Evolutionary conservation across 805 yeast species (phyloP).

Genomic region (Candida gorgasii): DNA sequence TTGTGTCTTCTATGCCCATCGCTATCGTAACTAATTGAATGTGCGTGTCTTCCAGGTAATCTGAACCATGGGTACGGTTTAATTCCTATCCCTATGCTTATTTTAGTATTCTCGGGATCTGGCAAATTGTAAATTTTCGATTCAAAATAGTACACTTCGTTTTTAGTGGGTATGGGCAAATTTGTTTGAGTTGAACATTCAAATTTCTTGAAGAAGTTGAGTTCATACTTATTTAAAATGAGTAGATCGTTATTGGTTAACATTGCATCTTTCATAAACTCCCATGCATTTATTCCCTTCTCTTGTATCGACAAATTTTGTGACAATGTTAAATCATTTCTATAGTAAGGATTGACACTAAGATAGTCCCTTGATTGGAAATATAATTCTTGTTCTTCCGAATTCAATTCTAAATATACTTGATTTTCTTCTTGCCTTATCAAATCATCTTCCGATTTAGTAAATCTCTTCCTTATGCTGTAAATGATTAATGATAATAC

Average conservation of each 20-base stretch:
- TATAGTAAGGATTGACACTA: constrained; percentile 30
- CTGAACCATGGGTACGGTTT: constrained; percentile 93
- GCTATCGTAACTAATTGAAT: constrained; percentile 86
- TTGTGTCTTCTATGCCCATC: constrained; percentile 77
- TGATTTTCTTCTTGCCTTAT: constrained; percentile 59
- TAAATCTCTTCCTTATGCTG: constrained; percentile 10
- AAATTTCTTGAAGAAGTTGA: constrained; percentile 56
- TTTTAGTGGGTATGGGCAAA: constrained; percentile 78
- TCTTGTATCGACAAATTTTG: constrained; percentile 74
- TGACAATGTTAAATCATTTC: constrained; percentile 51
- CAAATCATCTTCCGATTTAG: constrained; percentile 50
- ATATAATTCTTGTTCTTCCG: constrained; percentile 68
- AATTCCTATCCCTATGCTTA: constrained; percentile 80
- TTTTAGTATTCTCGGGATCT: constrained; percentile 50
- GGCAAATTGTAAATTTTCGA: constrained; percentile 75
- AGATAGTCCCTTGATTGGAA: constrained; percentile 60
- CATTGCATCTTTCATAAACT: constrained; percentile 63
- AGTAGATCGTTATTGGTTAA: constrained; percentile 55
- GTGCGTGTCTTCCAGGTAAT: constrained; percentile 87
- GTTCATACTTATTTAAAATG: constrained; percentile 65
- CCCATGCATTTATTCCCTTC: constrained; percentile 89
- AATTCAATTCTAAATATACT: constrained; percentile 60
- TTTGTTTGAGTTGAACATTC: constrained; percentile 76
- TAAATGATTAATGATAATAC: constrained; percentile 8
- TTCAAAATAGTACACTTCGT: constrained; percentile 88